Percentiles rank a stretch among this genome's conserved stretches.
Evolutionary conservation across 2,329 filamentous ascomycete genomes (phyloP).

Genomic region (Claviceps sp.): DNA sequence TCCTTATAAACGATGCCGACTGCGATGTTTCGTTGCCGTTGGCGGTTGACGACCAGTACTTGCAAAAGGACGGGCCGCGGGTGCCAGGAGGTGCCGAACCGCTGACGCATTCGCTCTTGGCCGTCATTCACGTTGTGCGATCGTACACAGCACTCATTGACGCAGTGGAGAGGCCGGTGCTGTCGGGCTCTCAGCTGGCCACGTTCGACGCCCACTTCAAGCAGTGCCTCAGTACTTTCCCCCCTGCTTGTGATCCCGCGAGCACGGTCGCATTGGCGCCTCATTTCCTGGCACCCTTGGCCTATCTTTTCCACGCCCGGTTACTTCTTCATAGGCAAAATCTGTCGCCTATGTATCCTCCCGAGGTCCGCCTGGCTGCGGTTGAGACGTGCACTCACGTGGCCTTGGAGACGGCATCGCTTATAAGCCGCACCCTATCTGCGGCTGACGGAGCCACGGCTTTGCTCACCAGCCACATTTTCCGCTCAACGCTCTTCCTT

Average conservation of each 20-base stretch:
- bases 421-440: slow-evolving; percentile 54
- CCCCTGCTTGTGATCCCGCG: slow-evolving; percentile 55
- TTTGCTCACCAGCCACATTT: slow-evolving; percentile 70
- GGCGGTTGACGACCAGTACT: slow-evolving; percentile 67
- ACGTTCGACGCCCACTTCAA: slow-evolving; percentile 72
- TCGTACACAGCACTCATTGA: slow-evolving; percentile 62
- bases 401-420: slow-evolving; percentile 63
- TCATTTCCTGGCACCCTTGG: slow-evolving; percentile 58
- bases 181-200: slow-evolving; percentile 55
- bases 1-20: slow-evolving; percentile 75
- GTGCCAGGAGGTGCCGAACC: slow-evolving; percentile 38
- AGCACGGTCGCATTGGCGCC: slow-evolving; percentile 58
- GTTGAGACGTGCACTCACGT: slow-evolving; percentile 64
- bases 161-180: slow-evolving; percentile 51
- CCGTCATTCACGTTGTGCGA: slow-evolving; percentile 69
- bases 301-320: slow-evolving; percentile 71
- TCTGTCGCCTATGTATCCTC: slow-evolving; percentile 56
- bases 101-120: slow-evolving; percentile 58
- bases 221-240: slow-evolving; percentile 62
- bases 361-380: slow-evolving; percentile 53
- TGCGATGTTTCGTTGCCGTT: slow-evolving; percentile 74
- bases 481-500: slow-evolving; percentile 73
- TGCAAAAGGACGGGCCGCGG: slow-evolving; percentile 44
- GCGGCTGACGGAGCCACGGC: slow-evolving; percentile 57
- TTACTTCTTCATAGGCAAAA: slow-evolving; percentile 83